Conservation (phyloP, 129 eudicot genomes). For the Deinandra increscens region DNA sequence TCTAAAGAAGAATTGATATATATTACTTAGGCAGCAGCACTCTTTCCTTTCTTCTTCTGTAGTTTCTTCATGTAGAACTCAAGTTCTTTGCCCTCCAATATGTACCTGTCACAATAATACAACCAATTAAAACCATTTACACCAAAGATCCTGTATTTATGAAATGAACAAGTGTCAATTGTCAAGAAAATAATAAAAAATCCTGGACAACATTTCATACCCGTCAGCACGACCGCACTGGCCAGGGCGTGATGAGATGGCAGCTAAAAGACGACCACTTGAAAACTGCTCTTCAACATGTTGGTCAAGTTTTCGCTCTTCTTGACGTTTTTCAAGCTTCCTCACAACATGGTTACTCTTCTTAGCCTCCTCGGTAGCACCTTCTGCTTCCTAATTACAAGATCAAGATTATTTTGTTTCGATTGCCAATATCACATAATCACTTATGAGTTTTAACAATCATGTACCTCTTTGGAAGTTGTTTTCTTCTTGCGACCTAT, state of each 20-base stretch:
- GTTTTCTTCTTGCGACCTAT: conserved; percentile 46
- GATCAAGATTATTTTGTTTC: neutral
- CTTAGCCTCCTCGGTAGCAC: conserved; percentile 56
- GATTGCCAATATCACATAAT: neutral
- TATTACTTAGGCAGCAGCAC: conserved; percentile 42
- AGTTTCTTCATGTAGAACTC: conserved; percentile 88
- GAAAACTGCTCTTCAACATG: conserved; percentile 79
- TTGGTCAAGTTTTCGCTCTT: conserved; percentile 58
- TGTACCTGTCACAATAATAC: conserved; percentile 42
- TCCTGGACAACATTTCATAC: conserved; percentile 32
- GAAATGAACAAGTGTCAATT: neutral
- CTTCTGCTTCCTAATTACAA: conserved; percentile 47
- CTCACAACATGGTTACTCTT: conserved; percentile 73
- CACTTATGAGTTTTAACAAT: neutral
- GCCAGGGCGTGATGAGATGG: conserved; percentile 83
- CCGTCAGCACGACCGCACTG: conserved; percentile 86
- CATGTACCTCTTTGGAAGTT: conserved; percentile 24
- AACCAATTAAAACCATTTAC: neutral
- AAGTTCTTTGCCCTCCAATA: conserved; percentile 88
- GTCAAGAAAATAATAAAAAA: too few relatives aligned
- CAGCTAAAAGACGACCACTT: conserved; percentile 72
- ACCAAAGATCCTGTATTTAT: neutral
- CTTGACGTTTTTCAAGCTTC: conserved; percentile 63
- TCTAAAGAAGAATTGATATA: conserved; percentile 3
- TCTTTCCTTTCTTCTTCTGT: conserved; percentile 86